Base-by-base conservation (phyloP, 2,329 filamentous ascomycete species). In the Paecilomyces sp. region DNA sequence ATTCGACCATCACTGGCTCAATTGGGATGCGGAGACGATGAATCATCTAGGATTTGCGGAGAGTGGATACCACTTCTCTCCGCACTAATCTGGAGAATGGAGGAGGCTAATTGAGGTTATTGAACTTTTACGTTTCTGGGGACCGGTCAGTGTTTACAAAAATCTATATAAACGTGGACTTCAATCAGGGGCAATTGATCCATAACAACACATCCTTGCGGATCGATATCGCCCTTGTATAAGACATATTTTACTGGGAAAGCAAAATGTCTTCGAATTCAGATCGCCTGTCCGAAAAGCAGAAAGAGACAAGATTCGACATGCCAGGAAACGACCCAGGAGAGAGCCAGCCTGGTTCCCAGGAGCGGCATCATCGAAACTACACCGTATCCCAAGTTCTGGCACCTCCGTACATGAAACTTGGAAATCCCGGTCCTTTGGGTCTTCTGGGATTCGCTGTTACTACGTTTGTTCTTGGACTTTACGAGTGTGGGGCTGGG, bases 401-500 rank as follows among this genome's bases (percentile, higher is more conserved):
- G n/a, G 8, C 31, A n/a, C 64, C 64, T 2, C 58, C 60, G 28
- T 64, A 58, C 47, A 55, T 55, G 71, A 82, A 81, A 62, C 78
- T 84, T 67, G 84, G 78, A 69, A 86, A 86, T 70, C 84, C 84
- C 54, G 83, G 83, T 60, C 84, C 84, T 8, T 77, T 86, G 24
- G 84, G 84, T 58, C 79, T 87, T 55, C 80, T 83, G 56, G 83
- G 83, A 74, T 88, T 88, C 73, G 84, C 85, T n/a, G 69, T 86
- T 63, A 87, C 86, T 8, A 88, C 85, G 6, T 87, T 88, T 67
- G 79, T 85, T 13, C 78, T 88, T 36, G 79, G 79, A 28, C 67
- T 82, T 1, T 78, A 78, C 62, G 72, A 78, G 57, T 78, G 76
- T 57, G 77, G 77, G 57, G 77, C 73, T 62, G 76, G 76, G 84